A percentile compares a stretch with the other conserved stretches of the same genome.
phyloP scores from a whole-genome alignment of 2,329 filamentous ascomycete species.

The Graphilbum sp. region DNA sequence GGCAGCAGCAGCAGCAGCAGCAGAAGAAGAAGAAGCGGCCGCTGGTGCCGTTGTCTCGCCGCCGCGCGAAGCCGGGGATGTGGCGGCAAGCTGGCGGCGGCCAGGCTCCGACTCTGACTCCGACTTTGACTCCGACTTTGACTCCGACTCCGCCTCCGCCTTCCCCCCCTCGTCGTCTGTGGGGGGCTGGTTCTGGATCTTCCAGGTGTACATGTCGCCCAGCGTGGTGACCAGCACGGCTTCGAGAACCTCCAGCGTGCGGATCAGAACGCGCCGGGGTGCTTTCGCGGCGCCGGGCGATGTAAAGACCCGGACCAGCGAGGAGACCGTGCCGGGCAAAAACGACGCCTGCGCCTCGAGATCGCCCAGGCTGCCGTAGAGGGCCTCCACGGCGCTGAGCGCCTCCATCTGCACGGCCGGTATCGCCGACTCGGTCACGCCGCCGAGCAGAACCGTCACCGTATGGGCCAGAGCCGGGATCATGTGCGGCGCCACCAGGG shows the following conservation, averaged over 20 bases:
- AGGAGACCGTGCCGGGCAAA: conserved; percentile 74
- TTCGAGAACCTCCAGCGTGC: conserved; percentile 41
- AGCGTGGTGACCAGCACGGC: conserved; percentile 37
- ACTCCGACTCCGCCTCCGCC: too few relatives aligned
- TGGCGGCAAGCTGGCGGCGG: too few relatives aligned
- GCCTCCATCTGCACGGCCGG: conserved; percentile 57
- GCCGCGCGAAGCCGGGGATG: too few relatives aligned
- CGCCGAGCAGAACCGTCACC: conserved; percentile 65
- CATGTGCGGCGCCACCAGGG: conserved; percentile 38
- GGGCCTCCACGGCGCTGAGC: conserved; percentile 42
- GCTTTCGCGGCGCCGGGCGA: conserved; percentile 42
- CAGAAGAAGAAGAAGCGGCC: background rate
- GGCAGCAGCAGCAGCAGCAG: background rate
- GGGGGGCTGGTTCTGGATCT: conserved; percentile 1
- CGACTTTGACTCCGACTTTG: too few relatives aligned
- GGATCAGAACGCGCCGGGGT: conserved; percentile 44
- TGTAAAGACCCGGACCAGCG: conserved; percentile 58
- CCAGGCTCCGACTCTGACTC: background rate
- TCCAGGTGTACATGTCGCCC: conserved; percentile 37
- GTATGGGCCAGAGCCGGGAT: conserved; percentile 70
- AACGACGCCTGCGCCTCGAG: conserved; percentile 67
- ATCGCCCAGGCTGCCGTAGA: conserved; percentile 51
- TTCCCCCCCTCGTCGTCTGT: too few relatives aligned
- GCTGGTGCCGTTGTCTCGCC: background rate
- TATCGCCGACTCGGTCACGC: conserved; percentile 46